phyloP scores from a whole-genome alignment of 345 rosid genomes.

The Citrus reticulata region DNA sequence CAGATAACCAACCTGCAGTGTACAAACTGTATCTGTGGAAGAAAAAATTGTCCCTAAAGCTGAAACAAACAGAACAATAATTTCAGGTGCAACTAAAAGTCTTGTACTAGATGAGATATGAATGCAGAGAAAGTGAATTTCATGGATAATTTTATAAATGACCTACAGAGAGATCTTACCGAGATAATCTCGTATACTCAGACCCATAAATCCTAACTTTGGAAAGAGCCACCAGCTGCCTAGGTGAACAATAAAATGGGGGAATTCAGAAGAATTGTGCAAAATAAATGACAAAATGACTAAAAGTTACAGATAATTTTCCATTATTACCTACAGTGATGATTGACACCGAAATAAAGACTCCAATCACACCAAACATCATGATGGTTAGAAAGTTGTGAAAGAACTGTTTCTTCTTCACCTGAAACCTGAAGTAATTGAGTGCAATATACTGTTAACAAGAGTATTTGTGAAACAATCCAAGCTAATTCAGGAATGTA shows the following conservation, averaged over 20 bases:
- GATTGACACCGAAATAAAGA: constrained; percentile 60
- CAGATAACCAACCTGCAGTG: constrained; percentile 65
- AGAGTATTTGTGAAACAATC: not conserved
- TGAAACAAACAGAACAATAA: constrained; percentile 28
- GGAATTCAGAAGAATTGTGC: constrained; percentile 1
- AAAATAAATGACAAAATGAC: not conserved
- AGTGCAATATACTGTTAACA: not conserved
- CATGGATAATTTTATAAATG: not conserved
- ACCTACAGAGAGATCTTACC: constrained; percentile 37
- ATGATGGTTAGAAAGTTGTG: constrained; percentile 77
- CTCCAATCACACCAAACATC: constrained; percentile 78
- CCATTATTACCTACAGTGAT: constrained; percentile 54
- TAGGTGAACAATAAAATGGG: constrained; percentile 24
- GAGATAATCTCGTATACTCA: constrained; percentile 59
- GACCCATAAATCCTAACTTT: constrained; percentile 52
- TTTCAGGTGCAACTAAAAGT: constrained; percentile 13
- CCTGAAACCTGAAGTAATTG: constrained; percentile 66
- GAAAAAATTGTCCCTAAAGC: constrained; percentile 91
- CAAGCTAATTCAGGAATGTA: not conserved
- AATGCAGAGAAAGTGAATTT: not conserved
- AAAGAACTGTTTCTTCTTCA: constrained; percentile 91
- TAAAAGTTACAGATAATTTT: not conserved
- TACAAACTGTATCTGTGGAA: constrained; percentile 90
- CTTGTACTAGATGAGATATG: not conserved
- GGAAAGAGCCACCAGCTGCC: constrained; percentile 89